Percentiles rank a stretch among this genome's conserved stretches.
Conservation (phyloP, 192 early-diverging fungal genomes). For the Rhizophagus prolifer region DNA sequence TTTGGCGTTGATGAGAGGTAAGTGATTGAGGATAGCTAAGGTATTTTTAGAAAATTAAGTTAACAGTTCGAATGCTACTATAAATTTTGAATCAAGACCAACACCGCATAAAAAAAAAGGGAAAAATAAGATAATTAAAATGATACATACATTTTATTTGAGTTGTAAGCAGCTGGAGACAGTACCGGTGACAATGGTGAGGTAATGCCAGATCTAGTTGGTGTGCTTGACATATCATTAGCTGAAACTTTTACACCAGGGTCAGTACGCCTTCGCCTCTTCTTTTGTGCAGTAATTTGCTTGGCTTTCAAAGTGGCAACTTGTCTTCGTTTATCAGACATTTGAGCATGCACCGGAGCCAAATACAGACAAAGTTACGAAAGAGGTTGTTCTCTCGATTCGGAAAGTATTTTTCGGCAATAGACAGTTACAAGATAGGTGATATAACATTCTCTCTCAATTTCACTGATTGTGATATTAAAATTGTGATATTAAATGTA, state of each 20-base stretch:
- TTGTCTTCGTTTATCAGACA: constrained; percentile 32
- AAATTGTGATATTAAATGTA: background rate
- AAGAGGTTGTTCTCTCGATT: constrained; percentile 14
- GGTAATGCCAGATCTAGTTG: background rate
- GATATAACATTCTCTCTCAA: background rate
- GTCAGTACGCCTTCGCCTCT: constrained; percentile 24
- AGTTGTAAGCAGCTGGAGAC: background rate
- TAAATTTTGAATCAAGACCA: background rate
- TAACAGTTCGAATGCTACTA: background rate
- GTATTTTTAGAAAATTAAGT: background rate
- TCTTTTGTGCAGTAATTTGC: constrained; percentile 27
- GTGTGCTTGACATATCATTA: background rate
- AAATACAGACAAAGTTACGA: constrained; percentile 37
- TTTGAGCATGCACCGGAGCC: constrained; percentile 1
- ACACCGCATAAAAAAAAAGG: background rate
- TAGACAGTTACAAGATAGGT: background rate
- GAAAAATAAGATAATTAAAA: background rate
- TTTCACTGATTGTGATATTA: background rate
- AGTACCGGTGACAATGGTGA: constrained; percentile 2
- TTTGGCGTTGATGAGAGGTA: background rate
- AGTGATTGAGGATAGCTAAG: constrained; percentile 10
- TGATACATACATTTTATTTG: constrained; percentile 20
- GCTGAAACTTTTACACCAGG: background rate
- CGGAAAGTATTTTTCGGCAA: background rate
- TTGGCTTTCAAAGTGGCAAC: constrained; percentile 20